Evolutionary conservation across 306 rosid species (phyloP).

Genomic region (Pyrus betulifolia): DNA sequence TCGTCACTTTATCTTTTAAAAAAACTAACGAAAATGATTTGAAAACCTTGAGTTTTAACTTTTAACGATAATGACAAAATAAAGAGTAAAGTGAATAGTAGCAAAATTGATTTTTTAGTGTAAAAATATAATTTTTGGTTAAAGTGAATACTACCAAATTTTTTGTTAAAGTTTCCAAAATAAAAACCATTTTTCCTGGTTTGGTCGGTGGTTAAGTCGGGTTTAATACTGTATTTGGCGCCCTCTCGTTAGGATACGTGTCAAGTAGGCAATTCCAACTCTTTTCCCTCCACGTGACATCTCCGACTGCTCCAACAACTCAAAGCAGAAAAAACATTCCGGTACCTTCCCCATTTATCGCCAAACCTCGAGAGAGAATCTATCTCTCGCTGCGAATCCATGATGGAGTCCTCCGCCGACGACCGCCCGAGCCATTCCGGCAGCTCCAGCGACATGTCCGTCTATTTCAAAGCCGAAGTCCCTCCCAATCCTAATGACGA

Average conservation of each 20-base stretch:
- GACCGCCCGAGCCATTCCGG: constrained; percentile 18
- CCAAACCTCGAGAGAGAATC: neutral
- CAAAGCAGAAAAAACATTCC: neutral
- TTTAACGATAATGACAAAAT: too few species aligned
- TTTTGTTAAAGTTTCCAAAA: too few species aligned
- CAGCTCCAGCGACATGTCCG: constrained; percentile 33
- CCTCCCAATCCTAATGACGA: neutral
- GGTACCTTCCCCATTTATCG: neutral
- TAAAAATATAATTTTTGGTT: too few species aligned
- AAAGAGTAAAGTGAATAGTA: too few species aligned
- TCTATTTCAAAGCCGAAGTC: constrained; percentile 24
- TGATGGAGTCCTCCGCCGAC: constrained; percentile 22
- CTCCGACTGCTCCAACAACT: neutral
- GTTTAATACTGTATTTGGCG: neutral
- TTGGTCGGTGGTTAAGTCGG: too few species aligned
- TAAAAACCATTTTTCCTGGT: too few species aligned
- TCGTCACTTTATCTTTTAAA: too few species aligned
- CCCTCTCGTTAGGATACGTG: neutral
- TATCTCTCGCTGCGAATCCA: neutral
- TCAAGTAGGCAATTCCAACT: neutral
- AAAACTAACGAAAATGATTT: too few species aligned
- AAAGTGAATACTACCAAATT: fast-evolving
- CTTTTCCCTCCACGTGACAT: neutral
- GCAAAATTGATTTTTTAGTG: too few species aligned
- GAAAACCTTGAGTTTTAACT: too few species aligned